Base-by-base conservation (phyloP, 78 protist genomes). In the Emiliania huxleyi region DNA sequence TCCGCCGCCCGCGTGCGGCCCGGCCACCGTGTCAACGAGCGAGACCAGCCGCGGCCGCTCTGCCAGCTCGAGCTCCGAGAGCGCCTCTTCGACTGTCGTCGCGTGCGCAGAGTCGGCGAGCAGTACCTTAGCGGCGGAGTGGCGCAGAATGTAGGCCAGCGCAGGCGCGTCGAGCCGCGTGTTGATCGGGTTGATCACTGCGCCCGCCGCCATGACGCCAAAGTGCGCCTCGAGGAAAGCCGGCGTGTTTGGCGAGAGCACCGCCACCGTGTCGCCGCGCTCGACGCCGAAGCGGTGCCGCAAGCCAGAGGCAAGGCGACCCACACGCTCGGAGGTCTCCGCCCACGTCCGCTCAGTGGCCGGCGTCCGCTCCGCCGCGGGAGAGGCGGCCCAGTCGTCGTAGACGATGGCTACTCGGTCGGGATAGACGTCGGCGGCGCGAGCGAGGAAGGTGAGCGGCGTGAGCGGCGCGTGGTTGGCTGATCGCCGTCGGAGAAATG, bases 121-220 rank as follows among this genome's bases (percentile, higher is more conserved):
- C 35, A 92, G 94, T 4, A 87, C 69, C 69, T 46, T 19, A 8
- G 91, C 40, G 71, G 25, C 43, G 26, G 56, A 21, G 77, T 92
- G 94, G 26, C 38, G 62, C 23, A 92, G 45, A 49, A 46, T 84
- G 91, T 55, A 92, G 40, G 91, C 94, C 35, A 92, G 37, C 48
- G 94, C 22, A 8, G 79, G 69, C 8, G 94, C 73, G 49, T 92
- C 94, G 35, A 92, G 49, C 22, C 94, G 90, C 48, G 91, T 84
- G 79, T 92, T 92, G 94, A 92, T 92, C 43, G 87, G 21, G 79
- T 62, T 52, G 37, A 92, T 15, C 45, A 92, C 90, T 1, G 87
- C 94, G n/a, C 93, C 93, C 43, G 87, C 37, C 91, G 26, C 26
- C 37, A 44, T 4, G 23, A 91, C 71, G 33, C 94, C 94, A 19